Percentiles rank a stretch among this genome's conserved stretches.
Evolutionary conservation across 2,329 filamentous ascomycete genomes (phyloP).

Genomic region (Scedosporium apiospermum): DNA sequence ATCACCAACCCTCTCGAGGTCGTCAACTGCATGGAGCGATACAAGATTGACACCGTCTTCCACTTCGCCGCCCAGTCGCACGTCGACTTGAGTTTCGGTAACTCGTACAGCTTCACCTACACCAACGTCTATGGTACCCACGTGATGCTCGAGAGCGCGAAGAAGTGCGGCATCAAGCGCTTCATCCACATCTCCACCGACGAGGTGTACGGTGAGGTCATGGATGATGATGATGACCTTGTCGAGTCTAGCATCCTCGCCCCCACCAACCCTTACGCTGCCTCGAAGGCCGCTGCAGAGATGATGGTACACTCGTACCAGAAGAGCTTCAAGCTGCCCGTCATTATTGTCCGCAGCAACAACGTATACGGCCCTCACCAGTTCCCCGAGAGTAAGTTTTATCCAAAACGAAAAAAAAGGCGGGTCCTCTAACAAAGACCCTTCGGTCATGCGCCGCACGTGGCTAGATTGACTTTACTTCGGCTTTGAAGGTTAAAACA

Average conservation of each 20-base stretch:
- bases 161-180: conserved; percentile 58
- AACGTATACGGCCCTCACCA: conserved; percentile 83
- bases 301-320: conserved; percentile 83
- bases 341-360: conserved; percentile 73
- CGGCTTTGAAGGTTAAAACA: neutral
- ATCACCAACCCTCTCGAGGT: conserved; percentile 64
- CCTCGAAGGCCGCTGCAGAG: conserved; percentile 72
- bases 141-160: conserved; percentile 67
- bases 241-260: conserved; percentile 65
- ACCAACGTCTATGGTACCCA: conserved; percentile 82
- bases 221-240: conserved; percentile 60
- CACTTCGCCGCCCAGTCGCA: conserved; percentile 83
- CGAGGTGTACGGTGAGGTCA: conserved; percentile 76
- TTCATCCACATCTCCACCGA: conserved; percentile 81
- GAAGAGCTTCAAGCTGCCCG: conserved; percentile 72
- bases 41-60: conserved; percentile 70
- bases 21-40: conserved; percentile 57
- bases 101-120: conserved; percentile 71
- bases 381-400: conserved; percentile 64
- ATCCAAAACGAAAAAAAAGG: neutral
- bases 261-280: conserved; percentile 75
- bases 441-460: neutral
- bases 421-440: neutral
- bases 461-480: no score
- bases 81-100: conserved; percentile 73